Evolutionary conservation across 1,139 yeast genomes (phyloP).

Genomic region (Yamadazyma atmosphaerica): DNA sequence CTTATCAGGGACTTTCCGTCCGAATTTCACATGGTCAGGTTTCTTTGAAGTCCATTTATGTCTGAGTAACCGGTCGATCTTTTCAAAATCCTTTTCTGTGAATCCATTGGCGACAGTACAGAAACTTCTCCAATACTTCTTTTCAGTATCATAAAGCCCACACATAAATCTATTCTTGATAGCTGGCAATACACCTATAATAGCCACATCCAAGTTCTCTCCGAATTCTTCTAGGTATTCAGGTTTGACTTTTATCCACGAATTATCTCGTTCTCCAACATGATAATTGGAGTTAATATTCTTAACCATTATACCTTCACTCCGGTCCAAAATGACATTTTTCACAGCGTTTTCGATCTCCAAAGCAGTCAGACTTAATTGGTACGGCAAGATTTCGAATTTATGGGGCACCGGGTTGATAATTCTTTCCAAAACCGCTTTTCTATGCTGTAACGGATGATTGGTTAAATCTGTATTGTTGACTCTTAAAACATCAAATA

Average conservation of each 20-base stretch:
- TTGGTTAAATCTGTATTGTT: conserved; percentile 64
- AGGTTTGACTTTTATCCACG: conserved; percentile 89
- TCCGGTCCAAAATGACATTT: conserved; percentile 57
- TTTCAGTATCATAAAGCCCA: conserved; percentile 52
- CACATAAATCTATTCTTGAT: conserved; percentile 75
- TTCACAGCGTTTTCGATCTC: conserved; percentile 60
- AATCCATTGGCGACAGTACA: conserved; percentile 88
- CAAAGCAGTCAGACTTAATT: conserved; percentile 42
- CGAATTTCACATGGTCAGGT: conserved; percentile 51
- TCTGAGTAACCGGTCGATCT: conserved; percentile 56
- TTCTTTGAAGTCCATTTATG: conserved; percentile 36
- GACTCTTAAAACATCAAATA: conserved; percentile 69
- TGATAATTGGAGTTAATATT: conserved; percentile 58
- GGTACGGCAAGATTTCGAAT: conserved; percentile 56
- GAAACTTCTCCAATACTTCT: conserved; percentile 51
- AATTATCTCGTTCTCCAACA: conserved; percentile 56
- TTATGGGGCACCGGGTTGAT: conserved; percentile 49
- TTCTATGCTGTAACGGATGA: conserved; percentile 57
- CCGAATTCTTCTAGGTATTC: conserved; percentile 87
- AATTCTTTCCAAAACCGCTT: conserved; percentile 47
- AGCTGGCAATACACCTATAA: conserved; percentile 78
- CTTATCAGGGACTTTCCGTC: conserved; percentile 59
- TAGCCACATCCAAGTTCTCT: conserved; percentile 75
- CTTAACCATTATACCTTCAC: conserved; percentile 86
- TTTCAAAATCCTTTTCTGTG: conserved; percentile 57